These are phyloP conservation scores for Biscogniauxia mediterranea DNA, from an alignment of 2,329 filamentous ascomycete genomes.

Conservation along the genomic window DNA sequence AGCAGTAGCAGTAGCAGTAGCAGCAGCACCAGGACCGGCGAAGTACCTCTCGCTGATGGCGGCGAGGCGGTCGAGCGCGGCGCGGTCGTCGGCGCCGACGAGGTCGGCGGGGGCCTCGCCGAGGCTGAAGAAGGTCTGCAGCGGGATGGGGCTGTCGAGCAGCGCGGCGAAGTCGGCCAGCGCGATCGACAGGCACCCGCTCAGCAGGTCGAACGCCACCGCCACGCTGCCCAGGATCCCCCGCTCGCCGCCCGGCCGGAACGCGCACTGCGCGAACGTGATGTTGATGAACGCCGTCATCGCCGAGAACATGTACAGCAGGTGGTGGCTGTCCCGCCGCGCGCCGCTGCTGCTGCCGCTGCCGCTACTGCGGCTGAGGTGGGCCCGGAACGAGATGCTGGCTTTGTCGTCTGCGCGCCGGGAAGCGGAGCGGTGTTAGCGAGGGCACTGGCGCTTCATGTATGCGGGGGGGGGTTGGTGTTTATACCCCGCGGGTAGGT, in stretches of 20 bases:
- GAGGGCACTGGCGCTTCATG: too few species aligned
- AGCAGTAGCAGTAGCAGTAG: too few species aligned
- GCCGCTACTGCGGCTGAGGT: slow-evolving; percentile 29
- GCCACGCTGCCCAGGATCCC: slow-evolving; percentile 22
- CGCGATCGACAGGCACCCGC: slow-evolving; percentile 27
- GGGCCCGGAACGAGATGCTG: slow-evolving; percentile 31
- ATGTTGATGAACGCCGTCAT: slow-evolving; percentile 30
- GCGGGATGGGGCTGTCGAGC: slow-evolving; percentile 25
- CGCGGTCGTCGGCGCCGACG: slow-evolving; percentile 18
- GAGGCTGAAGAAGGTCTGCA: slow-evolving; percentile 23
- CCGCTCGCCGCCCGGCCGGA: slow-evolving; percentile 12
- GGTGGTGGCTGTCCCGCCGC: slow-evolving; percentile 24
- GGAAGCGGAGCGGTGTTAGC: too few species aligned
- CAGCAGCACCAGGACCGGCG: too few species aligned
- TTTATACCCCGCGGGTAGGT: too few species aligned
- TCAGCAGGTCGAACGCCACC: slow-evolving; percentile 28
- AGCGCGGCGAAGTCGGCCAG: slow-evolving; percentile 24
- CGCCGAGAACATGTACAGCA: slow-evolving; percentile 33
- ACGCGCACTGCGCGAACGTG: slow-evolving; percentile 27
- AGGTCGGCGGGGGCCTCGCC: slow-evolving; percentile 20
- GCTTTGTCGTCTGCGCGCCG: slow-evolving; percentile 26
- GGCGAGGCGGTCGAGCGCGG: slow-evolving; percentile 22
- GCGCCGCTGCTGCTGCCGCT: slow-evolving; percentile 29
- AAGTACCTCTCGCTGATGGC: slow-evolving; percentile 21
- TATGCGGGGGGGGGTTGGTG: too few species aligned